Conservation (phyloP, 495 filamentous ascomycete species). For the Penicillium arizonense region DNA sequence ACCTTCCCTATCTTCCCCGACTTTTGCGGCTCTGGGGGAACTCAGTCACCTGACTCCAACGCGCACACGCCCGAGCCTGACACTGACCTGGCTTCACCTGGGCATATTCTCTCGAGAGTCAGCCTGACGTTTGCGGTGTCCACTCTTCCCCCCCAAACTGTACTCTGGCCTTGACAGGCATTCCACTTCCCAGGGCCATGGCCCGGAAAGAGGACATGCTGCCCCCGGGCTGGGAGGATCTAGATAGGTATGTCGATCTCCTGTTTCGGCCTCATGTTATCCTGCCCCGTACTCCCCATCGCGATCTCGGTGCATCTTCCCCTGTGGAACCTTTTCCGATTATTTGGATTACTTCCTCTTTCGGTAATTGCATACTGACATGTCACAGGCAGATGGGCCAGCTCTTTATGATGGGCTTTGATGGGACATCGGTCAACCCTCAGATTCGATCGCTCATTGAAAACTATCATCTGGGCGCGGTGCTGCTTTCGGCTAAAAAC, state of each 20-base stretch:
- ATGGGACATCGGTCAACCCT: slow-evolving; percentile 82
- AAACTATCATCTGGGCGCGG: slow-evolving; percentile 79
- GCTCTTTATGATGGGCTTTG: slow-evolving; percentile 94
- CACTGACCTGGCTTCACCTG: not conserved
- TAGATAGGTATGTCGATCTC: slow-evolving; percentile 44
- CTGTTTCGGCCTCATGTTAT: slow-evolving; percentile 12
- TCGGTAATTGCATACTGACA: slow-evolving; percentile 20
- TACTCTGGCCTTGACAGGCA: slow-evolving; percentile 25
- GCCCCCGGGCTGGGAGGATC: slow-evolving; percentile 48
- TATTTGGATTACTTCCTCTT: slow-evolving; percentile 19
- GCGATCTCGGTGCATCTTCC: not conserved
- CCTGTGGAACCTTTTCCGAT: slow-evolving; percentile 19
- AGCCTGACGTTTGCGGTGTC: slow-evolving; percentile 15
- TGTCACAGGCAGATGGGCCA: slow-evolving; percentile 66
- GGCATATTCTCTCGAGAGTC: not conserved
- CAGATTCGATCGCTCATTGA: slow-evolving; percentile 83
- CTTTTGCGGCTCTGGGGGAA: slow-evolving; percentile 24
- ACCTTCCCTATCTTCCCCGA: slow-evolving; percentile 10
- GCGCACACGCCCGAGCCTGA: slow-evolving; percentile 8
- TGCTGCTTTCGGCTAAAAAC: slow-evolving; percentile 86
- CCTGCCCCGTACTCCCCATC: not conserved
- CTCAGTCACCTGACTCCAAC: slow-evolving; percentile 25
- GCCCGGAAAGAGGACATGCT: slow-evolving; percentile 50
- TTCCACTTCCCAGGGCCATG: slow-evolving; percentile 45
- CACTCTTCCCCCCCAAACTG: slow-evolving; percentile 3